phyloP scores from a whole-genome alignment of 345 rosid species.

The Arabidopsis thaliana region TAIR10.1 NC_003074.8:3344501-3345000 shows the following conservation, averaged over 20 bases:
- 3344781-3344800: background rate
- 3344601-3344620: constrained; percentile 30
- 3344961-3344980: constrained; percentile 68
- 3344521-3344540: constrained; percentile 37
- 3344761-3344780: constrained; percentile 14
- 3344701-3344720: constrained; percentile 99
- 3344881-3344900: constrained; percentile 82
- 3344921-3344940: constrained; percentile 89
- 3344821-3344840: background rate
- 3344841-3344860: constrained; percentile 20
- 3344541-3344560: constrained; percentile 7
- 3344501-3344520: constrained; percentile 75
- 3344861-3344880: constrained; percentile 95
- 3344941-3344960: constrained; percentile 91
- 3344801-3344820: constrained; percentile 8
- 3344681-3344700: constrained; percentile 98
- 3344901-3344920: constrained; percentile 96
- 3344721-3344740: constrained; percentile 73
- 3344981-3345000: constrained; percentile 23
- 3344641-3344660: constrained; percentile 89
- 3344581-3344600: constrained; percentile 3
- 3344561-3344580: background rate
- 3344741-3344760: constrained; percentile 19
- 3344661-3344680: constrained; percentile 90
- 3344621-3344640: constrained; percentile 45